Conservation (phyloP, 768 basidiomycete genomes). For the Clavaria fumosa region DNA sequence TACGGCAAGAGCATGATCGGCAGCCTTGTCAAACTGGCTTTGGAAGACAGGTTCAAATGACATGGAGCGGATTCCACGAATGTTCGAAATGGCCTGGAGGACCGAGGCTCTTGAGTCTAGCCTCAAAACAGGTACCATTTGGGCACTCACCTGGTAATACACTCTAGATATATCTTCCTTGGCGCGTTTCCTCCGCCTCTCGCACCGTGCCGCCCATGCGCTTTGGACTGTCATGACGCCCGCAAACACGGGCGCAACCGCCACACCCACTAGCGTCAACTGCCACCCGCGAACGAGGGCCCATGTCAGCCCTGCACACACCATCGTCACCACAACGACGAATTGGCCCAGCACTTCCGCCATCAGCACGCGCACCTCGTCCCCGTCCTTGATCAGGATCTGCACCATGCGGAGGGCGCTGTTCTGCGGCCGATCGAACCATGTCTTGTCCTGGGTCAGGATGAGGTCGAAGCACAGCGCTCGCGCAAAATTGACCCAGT, state of each 20-base stretch:
- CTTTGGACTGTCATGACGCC: slow-evolving; percentile 62
- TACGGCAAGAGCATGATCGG: slow-evolving; percentile 40
- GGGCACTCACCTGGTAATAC: slow-evolving; percentile 72
- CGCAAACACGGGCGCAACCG: slow-evolving; percentile 74
- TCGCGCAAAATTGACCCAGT: slow-evolving; percentile 62
- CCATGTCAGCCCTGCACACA: slow-evolving; percentile 75
- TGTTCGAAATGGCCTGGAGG: slow-evolving; percentile 54
- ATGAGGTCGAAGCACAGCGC: slow-evolving; percentile 37
- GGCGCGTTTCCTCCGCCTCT: slow-evolving; percentile 70
- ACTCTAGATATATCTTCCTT: slow-evolving; percentile 70
- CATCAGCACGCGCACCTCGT: slow-evolving; percentile 72
- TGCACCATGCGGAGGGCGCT: slow-evolving; percentile 49
- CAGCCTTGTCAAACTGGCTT: slow-evolving; percentile 49
- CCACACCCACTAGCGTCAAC: slow-evolving; percentile 79
- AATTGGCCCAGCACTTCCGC: slow-evolving; percentile 56
- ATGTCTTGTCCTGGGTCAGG: slow-evolving; percentile 68
- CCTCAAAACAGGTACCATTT: slow-evolving; percentile 4
- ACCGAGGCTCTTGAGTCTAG: slow-evolving; percentile 6
- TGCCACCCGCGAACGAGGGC: slow-evolving; percentile 83
- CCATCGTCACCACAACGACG: slow-evolving; percentile 66
- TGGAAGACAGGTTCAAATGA: slow-evolving; percentile 61
- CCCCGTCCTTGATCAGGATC: slow-evolving; percentile 72
- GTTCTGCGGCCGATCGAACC: slow-evolving; percentile 64
- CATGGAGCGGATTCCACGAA: slow-evolving; percentile 81
- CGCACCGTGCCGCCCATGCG: slow-evolving; percentile 50